A percentile compares a stretch with the other conserved stretches of the same genome.
Evolutionary conservation across 108 stramenopile species (phyloP).

Genomic region (Cylindrotheca fusiformis): DNA sequence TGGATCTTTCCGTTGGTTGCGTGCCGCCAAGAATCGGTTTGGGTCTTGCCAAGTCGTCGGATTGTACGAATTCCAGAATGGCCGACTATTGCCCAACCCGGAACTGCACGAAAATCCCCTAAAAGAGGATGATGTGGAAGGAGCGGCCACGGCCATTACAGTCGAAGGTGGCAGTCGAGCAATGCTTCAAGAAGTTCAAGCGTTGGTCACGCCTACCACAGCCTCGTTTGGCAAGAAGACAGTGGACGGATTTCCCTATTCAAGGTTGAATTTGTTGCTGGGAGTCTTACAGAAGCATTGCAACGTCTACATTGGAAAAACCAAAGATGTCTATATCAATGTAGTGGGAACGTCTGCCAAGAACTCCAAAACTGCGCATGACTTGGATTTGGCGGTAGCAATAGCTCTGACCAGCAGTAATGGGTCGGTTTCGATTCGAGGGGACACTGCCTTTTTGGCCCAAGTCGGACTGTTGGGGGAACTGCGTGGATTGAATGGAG

Average conservation of each 20-base stretch:
- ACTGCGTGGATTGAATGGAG: constrained; percentile 65
- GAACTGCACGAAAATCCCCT: constrained; percentile 72
- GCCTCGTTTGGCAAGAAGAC: constrained; percentile 36
- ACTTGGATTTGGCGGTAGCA: constrained; percentile 83
- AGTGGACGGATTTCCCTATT: constrained; percentile 63
- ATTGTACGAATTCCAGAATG: constrained; percentile 80
- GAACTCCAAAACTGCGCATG: constrained; percentile 27
- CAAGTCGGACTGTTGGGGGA: constrained; percentile 92
- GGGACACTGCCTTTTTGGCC: constrained; percentile 93
- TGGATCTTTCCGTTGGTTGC: constrained; percentile 68
- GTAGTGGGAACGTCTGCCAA: constrained; percentile 66
- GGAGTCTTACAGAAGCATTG: constrained; percentile 92
- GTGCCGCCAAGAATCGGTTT: constrained; percentile 90
- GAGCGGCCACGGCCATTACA: constrained; percentile 83
- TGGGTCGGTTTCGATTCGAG: constrained; percentile 69
- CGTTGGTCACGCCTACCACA: constrained; percentile 36
- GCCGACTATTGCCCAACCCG: constrained; percentile 81
- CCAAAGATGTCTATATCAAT: constrained; percentile 87
- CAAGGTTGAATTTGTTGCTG: constrained; percentile 79
- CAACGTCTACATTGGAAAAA: constrained; percentile 56
- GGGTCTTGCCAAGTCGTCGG: constrained; percentile 86
- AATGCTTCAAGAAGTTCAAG: constrained; percentile 75
- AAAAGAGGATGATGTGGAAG: constrained; percentile 65
- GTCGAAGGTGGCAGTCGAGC: constrained; percentile 85
- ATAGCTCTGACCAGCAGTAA: constrained; percentile 83